Conservation (phyloP, 768 basidiomycete genomes). For the Termitomyces heimii region DNA sequence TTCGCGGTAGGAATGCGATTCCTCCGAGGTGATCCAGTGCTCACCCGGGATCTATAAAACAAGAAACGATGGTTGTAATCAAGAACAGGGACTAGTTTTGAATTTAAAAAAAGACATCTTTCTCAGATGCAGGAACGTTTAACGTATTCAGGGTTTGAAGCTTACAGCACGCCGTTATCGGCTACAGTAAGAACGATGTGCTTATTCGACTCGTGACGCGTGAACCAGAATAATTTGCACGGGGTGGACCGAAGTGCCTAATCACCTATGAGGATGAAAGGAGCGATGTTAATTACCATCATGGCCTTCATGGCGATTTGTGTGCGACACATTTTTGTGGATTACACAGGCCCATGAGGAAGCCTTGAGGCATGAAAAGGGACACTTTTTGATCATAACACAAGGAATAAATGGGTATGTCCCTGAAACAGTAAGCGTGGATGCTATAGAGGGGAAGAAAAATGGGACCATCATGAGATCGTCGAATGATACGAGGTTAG, state of each 20-base stretch:
- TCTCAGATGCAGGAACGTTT: not conserved
- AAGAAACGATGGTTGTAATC: not conserved
- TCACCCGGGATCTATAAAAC: not conserved
- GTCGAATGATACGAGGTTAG: constrained; percentile 12
- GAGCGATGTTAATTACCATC: not conserved
- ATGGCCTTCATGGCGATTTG: not conserved
- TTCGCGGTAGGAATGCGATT: not conserved
- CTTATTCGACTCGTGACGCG: not conserved
- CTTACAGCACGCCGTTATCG: not conserved
- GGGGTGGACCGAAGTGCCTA: not conserved
- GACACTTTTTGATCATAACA: not conserved
- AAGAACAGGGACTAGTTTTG: not conserved
- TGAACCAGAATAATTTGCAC: not conserved
- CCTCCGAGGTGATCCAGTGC: not conserved
- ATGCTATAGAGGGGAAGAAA: not conserved
- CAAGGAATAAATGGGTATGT: not conserved
- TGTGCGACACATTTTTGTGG: not conserved
- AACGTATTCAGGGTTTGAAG: not conserved
- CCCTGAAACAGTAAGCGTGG: not conserved
- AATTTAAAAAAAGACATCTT: not conserved
- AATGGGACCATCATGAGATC: not conserved
- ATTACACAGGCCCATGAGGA: not conserved
- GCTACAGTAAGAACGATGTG: not conserved
- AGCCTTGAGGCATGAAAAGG: not conserved
- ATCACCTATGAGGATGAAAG: not conserved